Evolutionary conservation across 2,329 filamentous ascomycete genomes (phyloP).

Genomic region (Conoideocrella luteorostrata): DNA sequence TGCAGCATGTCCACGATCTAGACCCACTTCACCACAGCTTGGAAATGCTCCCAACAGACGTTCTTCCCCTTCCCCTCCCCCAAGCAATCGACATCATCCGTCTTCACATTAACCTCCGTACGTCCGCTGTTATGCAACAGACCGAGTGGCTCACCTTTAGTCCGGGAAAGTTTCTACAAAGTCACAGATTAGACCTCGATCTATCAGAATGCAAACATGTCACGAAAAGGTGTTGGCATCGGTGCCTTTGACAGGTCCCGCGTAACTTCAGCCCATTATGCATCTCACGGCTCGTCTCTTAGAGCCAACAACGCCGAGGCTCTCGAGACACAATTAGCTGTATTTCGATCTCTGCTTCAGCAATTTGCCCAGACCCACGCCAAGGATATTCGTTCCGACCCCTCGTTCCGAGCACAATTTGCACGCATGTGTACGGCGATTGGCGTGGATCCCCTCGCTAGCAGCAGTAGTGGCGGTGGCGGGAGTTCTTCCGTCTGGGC

Average conservation of each 20-base stretch:
- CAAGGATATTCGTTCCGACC: conserved; percentile 92
- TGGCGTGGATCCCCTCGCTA: conserved; percentile 84
- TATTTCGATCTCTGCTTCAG: conserved; percentile 92
- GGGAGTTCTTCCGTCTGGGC: conserved; percentile 72
- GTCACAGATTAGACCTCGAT: too few relatives aligned
- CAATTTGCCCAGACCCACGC: conserved; percentile 93
- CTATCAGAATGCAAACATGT: conserved; percentile 38
- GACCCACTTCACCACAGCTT: too few relatives aligned
- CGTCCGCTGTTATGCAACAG: too few relatives aligned
- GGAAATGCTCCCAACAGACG: too few relatives aligned
- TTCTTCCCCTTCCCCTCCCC: too few relatives aligned
- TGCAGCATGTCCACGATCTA: too few relatives aligned
- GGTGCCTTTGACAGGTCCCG: conserved; percentile 82
- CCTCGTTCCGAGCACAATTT: conserved; percentile 91
- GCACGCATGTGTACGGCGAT: conserved; percentile 98
- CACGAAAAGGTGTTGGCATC: conserved; percentile 79
- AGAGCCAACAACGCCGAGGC: conserved; percentile 77
- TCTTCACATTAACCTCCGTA: too few relatives aligned
- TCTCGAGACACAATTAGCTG: conserved; percentile 85
- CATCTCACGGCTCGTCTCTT: conserved; percentile 81
- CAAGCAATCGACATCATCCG: too few relatives aligned
- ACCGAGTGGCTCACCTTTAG: too few relatives aligned
- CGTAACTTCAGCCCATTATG: conserved; percentile 82
- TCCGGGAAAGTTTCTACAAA: too few relatives aligned
- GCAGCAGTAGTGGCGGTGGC: conserved; percentile 22